Conservation (phyloP, 257 asterid species). For the Dorcoceras hygrometricum region DNA sequence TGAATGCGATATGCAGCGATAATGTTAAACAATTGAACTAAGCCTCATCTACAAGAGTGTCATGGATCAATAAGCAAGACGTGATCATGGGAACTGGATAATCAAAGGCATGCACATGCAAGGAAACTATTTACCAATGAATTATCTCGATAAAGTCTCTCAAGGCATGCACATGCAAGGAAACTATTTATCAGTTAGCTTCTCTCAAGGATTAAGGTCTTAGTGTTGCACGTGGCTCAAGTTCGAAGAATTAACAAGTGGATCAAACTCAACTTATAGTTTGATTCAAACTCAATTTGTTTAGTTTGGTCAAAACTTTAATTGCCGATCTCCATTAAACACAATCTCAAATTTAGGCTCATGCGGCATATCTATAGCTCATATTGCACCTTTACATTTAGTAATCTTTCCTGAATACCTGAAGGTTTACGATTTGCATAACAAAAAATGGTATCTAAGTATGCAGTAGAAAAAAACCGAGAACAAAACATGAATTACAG, state of each 20-base stretch:
- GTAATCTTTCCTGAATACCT: too few species aligned
- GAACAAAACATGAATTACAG: background rate
- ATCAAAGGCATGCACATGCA: background rate
- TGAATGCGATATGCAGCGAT: background rate
- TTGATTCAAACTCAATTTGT: too few species aligned
- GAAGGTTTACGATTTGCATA: slow-evolving; percentile 9
- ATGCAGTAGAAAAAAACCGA: background rate
- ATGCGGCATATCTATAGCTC: too few species aligned
- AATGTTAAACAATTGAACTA: background rate
- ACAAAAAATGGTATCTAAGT: background rate
- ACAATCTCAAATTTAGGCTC: too few species aligned
- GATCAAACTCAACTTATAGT: too few species aligned
- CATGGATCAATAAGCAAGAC: background rate
- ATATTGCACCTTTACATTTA: too few species aligned
- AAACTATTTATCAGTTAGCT: background rate
- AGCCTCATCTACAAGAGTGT: background rate
- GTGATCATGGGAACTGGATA: background rate
- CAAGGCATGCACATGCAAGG: slow-evolving; percentile 1
- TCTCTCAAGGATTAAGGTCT: too few species aligned
- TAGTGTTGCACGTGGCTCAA: too few species aligned
- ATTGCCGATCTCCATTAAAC: too few species aligned
- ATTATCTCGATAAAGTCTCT: slow-evolving; percentile 2
- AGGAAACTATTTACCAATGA: slow-evolving; percentile 6
- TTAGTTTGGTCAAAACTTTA: too few species aligned
- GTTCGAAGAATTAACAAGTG: too few species aligned